These are phyloP conservation scores for Tylopilus intermedius DNA, from an alignment of 768 basidiomycete genomes.

Conservation along the genomic window DNA sequence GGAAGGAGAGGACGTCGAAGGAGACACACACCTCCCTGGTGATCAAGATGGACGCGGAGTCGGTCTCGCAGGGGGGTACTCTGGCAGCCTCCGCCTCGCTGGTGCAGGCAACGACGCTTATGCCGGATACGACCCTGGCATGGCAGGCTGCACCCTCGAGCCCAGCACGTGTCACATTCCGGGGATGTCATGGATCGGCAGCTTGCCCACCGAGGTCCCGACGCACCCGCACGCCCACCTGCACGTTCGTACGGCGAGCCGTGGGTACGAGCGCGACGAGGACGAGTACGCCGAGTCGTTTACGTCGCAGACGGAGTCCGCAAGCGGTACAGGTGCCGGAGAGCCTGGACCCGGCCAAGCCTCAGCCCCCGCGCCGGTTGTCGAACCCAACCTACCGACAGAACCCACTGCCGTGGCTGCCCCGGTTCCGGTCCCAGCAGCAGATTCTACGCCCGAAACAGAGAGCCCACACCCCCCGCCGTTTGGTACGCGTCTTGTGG, in stretches of 20 bases:
- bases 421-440: background rate
- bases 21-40: background rate
- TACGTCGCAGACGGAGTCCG: background rate
- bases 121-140: constrained; percentile 19
- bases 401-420: too few relatives aligned
- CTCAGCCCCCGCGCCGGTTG: too few relatives aligned
- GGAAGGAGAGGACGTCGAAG: background rate
- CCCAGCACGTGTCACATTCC: constrained; percentile 8
- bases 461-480: background rate
- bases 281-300: constrained; percentile 9
- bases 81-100: background rate
- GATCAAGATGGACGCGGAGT: constrained; percentile 2
- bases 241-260: background rate
- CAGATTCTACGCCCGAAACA: background rate
- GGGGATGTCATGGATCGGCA: background rate
- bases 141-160: constrained; percentile 17
- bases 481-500: constrained; percentile 1
- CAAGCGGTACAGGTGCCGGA: too few relatives aligned
- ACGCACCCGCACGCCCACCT: too few relatives aligned
- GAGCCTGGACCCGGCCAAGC: background rate
- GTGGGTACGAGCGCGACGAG: constrained; percentile 20
- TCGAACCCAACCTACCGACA: background rate
- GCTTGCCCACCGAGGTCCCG: background rate
- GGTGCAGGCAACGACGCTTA: constrained; percentile 11
- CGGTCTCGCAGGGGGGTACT: constrained; percentile 1